phyloP scores from a whole-genome alignment of 306 rosid species.

The Rosa lucieae region DNA sequence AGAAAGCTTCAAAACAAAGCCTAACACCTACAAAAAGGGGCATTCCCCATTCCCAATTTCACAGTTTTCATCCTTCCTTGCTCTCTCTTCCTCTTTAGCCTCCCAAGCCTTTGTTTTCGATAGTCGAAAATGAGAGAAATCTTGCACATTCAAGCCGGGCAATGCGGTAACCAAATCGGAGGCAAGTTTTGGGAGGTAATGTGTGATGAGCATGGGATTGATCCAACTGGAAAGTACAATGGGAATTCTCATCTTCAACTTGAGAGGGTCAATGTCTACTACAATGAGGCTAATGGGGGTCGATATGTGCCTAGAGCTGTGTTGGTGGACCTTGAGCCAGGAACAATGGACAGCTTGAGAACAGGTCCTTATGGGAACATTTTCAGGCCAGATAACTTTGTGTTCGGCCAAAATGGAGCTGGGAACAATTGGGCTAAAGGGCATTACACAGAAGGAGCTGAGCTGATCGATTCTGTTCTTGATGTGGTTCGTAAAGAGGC shows the following conservation, averaged over 20 bases:
- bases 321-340: constrained; percentile 87
- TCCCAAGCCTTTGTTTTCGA: neutral
- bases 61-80: constrained; percentile 11
- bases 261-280: constrained; percentile 85
- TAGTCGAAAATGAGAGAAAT: constrained; percentile 74
- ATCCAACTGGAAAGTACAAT: constrained; percentile 59
- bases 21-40: constrained; percentile 47
- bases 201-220: constrained; percentile 88
- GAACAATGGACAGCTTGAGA: constrained; percentile 86
- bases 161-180: constrained; percentile 91
- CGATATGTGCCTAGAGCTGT: constrained; percentile 87
- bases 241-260: constrained; percentile 69
- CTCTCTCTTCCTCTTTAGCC: constrained; percentile 14
- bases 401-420: constrained; percentile 88
- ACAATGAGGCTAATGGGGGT: constrained; percentile 85
- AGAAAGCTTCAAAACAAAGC: constrained; percentile 12
- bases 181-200: constrained; percentile 91
- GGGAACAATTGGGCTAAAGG: constrained; percentile 97
- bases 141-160: constrained; percentile 87
- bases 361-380: constrained; percentile 75
- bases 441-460: constrained; percentile 91
- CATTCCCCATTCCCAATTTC: constrained; percentile 13
- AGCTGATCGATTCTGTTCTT: constrained; percentile 83
- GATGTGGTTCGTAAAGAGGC: constrained; percentile 94
- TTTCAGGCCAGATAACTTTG: constrained; percentile 85